Base-by-base conservation (phyloP, 1,284 basidiomycete species). In the Pseudozyma tsukubaensis region DNA sequence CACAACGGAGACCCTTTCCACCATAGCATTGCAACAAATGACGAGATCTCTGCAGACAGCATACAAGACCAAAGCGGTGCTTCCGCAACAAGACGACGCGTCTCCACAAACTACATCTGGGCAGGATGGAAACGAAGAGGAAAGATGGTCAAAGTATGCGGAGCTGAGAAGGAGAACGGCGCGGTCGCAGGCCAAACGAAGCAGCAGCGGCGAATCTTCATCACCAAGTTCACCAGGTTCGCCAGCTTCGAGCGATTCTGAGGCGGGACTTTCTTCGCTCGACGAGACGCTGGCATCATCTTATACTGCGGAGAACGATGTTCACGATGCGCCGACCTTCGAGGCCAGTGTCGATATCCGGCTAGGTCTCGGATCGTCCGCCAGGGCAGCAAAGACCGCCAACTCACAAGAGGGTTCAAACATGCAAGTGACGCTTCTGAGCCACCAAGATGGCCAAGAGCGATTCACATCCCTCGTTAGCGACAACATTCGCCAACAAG, bases 211-310 rank as follows among this genome's bases (percentile, higher is more conserved):
- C 32, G 48, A 54, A 16, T 58, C 58, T 13, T 55, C 52, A 2
- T 42, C 47, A 3, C 29, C 65, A 11, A 57, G 50, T 12, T 43
- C 53, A 4, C 40, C 49, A 12, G 61, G 49, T 1, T 72, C 64
- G 9, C 50, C 51, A 21, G 56, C 44, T 19, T 68, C 65, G 24
- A 73, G 71, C 50, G 71, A 65, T 36, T 68, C 71, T 18, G 71
- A 73, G 52, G 61, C 45, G 11, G 58, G 52, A 4, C 57, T 50
- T 3, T 64, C 58, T 7, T 73, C 58, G 37, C 37, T 67, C 6
- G 64, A 72, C 24, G 64, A 68, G 29, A 73, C 71, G 37, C 57
- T 73, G 8, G 71, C 71, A 5, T 73, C 71, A 3, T 73, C 71
- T n/a, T 73, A 68, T 14, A 67, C 70, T 16, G 57, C 50, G 24